Base-by-base conservation (phyloP, 2,329 filamentous ascomycete genomes). In the Aspergillus terreus region DNA sequence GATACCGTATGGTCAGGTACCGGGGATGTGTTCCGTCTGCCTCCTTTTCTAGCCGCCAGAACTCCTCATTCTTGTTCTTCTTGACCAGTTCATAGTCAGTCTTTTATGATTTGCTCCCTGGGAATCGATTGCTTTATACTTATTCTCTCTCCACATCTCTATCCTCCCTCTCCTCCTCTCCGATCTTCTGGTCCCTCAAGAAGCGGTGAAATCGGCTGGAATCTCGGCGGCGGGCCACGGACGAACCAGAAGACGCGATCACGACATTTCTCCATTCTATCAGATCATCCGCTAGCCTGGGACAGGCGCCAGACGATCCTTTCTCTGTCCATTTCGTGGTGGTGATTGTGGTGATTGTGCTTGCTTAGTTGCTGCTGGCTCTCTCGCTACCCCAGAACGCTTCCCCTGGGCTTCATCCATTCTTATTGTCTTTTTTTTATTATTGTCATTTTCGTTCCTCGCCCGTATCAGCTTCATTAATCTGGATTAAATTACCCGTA, bases 251-350 rank as follows among this genome's bases (percentile, higher is more conserved):
- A 43, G 15, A 23, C 43, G 60, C 67, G 66, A 72, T 72, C 67
- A 71, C 70, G 70, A 72, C 69, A 72, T 72, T 70, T 71, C 67
- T 65, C 67, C 70, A 70, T 70, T 66, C 57, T 63, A 72, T 72
- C 66, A 69, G 65, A 69, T 69, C 69, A 71, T 72, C 67, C 56
- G 55, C 59, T 62, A 67, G 64, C 56, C 55, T 52, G 46, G 44
- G 52, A 47, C 52, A 54, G 58, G 50, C 57, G 51, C 58, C 47
- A 62, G 57, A 62, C 58, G 57, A 61, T 60, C 58, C 40, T 46
- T 25, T 46, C 48, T 47, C 42, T 43, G 46, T 49, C 50, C 47
- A 23, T 23, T 23, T 23, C 21, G 21, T 23, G 21, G 21, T 23
- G 21, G 17, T 17, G 2, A 23, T 23, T 23, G 4, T 6, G 21